Conservation (phyloP, 1,284 basidiomycete species). For the Thecaphora thlaspeos region DNA sequence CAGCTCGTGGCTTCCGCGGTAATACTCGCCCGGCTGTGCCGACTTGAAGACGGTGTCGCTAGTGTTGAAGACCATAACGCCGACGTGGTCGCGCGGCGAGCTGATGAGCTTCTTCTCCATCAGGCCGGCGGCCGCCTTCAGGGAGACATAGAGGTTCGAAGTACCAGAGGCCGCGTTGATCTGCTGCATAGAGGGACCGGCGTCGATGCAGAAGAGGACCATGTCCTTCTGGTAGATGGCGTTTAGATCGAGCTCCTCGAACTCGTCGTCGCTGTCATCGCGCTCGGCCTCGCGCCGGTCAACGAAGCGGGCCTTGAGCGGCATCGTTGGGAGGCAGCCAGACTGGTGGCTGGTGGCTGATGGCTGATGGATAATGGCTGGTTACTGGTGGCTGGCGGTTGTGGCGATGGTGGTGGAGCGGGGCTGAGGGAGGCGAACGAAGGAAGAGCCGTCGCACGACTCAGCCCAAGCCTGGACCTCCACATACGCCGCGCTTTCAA, state of each 20-base stretch:
- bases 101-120: constrained; percentile 85
- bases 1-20: constrained; percentile 72
- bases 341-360: no score
- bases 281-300: constrained; percentile 30
- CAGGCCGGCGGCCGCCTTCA: constrained; percentile 78
- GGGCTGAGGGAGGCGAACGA: no score
- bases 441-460: no score
- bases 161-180: constrained; percentile 27
- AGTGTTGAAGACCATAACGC: constrained; percentile 87
- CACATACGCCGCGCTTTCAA: no score
- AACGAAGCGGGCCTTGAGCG: constrained; percentile 39
- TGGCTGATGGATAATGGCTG: no score
- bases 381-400: no score
- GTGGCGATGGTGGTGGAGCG: no score
- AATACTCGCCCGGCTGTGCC: constrained; percentile 60
- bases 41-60: constrained; percentile 61
- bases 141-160: constrained; percentile 63
- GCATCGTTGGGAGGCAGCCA: neutral
- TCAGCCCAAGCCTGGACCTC: no score
- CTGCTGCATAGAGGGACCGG: constrained; percentile 80
- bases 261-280: constrained; percentile 25
- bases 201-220: constrained; percentile 83
- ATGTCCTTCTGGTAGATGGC: constrained; percentile 44
- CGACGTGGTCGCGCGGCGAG: constrained; percentile 82
- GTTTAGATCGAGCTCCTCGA: constrained; percentile 31